Percentiles rank a stretch among this genome's conserved stretches.
phyloP scores from a whole-genome alignment of 2,329 filamentous ascomycete species.

The Blastomyces emzantsi region DNA sequence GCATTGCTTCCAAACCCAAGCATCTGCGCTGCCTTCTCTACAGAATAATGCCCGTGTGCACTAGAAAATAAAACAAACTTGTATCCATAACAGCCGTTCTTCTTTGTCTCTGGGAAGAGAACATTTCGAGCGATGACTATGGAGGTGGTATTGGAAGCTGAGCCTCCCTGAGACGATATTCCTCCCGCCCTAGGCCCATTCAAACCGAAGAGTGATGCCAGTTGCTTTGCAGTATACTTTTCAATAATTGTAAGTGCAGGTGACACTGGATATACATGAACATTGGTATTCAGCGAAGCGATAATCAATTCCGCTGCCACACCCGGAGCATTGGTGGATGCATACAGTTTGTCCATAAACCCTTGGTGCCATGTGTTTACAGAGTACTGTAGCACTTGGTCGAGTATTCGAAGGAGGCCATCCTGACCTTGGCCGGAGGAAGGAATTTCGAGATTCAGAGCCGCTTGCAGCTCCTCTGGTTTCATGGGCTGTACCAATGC shows the following conservation, averaged over 20 bases:
- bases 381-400: conserved; percentile 67
- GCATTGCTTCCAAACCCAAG: conserved; percentile 69
- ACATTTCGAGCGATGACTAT: conserved; percentile 82
- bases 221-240: conserved; percentile 63
- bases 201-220: conserved; percentile 73
- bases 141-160: conserved; percentile 73
- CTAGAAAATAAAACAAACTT: conserved; percentile 81
- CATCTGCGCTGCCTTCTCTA: conserved; percentile 90
- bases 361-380: conserved; percentile 99
- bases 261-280: conserved; percentile 90
- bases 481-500: conserved; percentile 55
- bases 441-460: conserved; percentile 48
- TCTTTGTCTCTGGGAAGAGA: conserved; percentile 70
- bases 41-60: conserved; percentile 83
- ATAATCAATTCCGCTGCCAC: conserved; percentile 78
- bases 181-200: conserved; percentile 59
- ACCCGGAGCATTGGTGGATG: conserved; percentile 80
- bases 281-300: conserved; percentile 81
- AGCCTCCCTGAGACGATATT: conserved; percentile 69
- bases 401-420: conserved; percentile 62
- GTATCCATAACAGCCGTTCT: conserved; percentile 53
- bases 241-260: conserved; percentile 82
- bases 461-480: conserved; percentile 50
- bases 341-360: conserved; percentile 91
- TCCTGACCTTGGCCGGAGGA: conserved; percentile 54